Evolutionary conservation across 2,329 filamentous ascomycete species (phyloP).

Genomic region (Nemania abortiva): DNA sequence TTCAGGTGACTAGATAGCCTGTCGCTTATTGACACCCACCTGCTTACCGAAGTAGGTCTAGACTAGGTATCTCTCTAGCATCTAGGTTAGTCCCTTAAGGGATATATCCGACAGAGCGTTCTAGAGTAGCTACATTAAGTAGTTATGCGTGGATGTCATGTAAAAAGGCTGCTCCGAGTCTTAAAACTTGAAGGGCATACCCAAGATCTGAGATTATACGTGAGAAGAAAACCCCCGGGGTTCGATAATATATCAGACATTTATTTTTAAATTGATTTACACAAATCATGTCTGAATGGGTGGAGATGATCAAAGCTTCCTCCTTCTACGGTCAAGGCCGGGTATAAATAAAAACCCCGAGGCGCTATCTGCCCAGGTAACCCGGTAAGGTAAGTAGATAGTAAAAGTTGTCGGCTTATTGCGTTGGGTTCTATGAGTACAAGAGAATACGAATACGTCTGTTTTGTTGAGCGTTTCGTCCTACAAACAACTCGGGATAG

Average conservation of each 20-base stretch:
- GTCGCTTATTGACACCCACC: too few relatives aligned
- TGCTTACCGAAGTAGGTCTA: background rate
- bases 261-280: conserved; percentile 1
- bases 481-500: background rate
- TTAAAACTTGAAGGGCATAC: background rate
- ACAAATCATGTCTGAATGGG: conserved; percentile 4
- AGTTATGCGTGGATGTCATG: too few relatives aligned
- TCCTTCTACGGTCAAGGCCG: background rate
- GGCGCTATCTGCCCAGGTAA: too few relatives aligned
- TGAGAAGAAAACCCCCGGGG: background rate
- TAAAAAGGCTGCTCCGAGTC: background rate
- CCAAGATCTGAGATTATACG: background rate
- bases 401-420: too few relatives aligned
- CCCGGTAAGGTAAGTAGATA: too few relatives aligned
- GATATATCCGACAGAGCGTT: background rate
- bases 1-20: too few relatives aligned
- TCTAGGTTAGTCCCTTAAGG: background rate
- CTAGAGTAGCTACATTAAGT: background rate
- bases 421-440: background rate
- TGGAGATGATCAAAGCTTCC: background rate
- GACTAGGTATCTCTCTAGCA: background rate
- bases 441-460: background rate
- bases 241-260: background rate
- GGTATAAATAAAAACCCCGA: background rate
- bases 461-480: background rate